A percentile compares a stretch with the other conserved stretches of the same genome.
These are phyloP conservation scores for Santalum album DNA, from an alignment of 164 flowering plant genomes.

Conservation along the genomic window DNA sequence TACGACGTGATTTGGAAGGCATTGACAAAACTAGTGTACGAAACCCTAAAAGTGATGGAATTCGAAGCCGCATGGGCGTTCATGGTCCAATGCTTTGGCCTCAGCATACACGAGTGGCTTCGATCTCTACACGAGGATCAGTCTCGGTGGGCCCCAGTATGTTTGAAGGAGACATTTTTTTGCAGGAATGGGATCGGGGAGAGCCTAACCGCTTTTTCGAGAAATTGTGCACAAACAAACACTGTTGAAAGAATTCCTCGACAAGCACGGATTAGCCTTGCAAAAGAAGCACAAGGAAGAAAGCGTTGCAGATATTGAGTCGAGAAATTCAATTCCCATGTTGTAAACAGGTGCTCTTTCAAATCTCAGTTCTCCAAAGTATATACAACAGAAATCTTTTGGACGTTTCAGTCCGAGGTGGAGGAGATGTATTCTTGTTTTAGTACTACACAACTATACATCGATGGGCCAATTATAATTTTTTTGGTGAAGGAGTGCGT, in stretches of 20 bases:
- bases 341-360: neutral
- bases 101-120: neutral
- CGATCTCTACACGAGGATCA: neutral
- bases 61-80: neutral
- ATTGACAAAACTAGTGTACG: neutral
- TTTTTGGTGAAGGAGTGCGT: constrained; percentile 42
- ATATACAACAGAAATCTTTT: neutral
- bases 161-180: neutral
- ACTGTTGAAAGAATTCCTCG: neutral
- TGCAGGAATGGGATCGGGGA: constrained; percentile 1
- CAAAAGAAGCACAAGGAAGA: constrained; percentile 1
- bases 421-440: constrained; percentile 11
- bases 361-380: neutral
- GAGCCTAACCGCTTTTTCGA: neutral
- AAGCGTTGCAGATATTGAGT: neutral
- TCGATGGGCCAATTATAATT: constrained; percentile 33
- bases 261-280: neutral
- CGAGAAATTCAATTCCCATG: neutral
- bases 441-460: constrained; percentile 33
- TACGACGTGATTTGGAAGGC: neutral
- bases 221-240: neutral
- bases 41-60: neutral
- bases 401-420: neutral
- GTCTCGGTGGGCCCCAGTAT: neutral
- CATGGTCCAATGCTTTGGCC: neutral